Conservation (phyloP, 2,329 filamentous ascomycete species). For the Periconia macrospinosa region DNA sequence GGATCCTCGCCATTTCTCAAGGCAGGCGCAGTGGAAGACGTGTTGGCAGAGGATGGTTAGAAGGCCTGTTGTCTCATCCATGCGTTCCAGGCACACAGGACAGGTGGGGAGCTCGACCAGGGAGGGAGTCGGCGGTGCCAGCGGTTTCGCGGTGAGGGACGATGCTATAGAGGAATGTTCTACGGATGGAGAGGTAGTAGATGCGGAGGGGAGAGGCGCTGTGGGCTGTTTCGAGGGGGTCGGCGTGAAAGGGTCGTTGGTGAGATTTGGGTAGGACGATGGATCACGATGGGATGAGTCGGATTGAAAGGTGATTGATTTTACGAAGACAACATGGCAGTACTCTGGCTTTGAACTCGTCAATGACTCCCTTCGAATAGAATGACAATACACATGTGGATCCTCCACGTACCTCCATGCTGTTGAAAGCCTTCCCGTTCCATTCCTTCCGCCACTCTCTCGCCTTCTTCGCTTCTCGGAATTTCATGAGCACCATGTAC, state of each 20-base stretch:
- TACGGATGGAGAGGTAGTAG: conserved; percentile 35
- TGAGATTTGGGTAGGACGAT: conserved; percentile 62
- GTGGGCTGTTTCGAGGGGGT: conserved; percentile 47
- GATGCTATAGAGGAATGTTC: conserved; percentile 41
- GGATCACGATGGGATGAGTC: conserved; percentile 51
- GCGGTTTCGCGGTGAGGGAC: conserved; percentile 61
- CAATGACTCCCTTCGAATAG: conserved; percentile 1
- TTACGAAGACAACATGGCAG: conserved; percentile 93
- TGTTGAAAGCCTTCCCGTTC: conserved; percentile 92
- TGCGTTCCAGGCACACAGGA: conserved; percentile 92
- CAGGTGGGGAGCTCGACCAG: conserved; percentile 92
- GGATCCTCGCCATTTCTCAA: conserved; percentile 93
- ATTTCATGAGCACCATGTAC: conserved; percentile 96
- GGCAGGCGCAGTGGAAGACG: conserved; percentile 93
- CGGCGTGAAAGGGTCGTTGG: conserved; percentile 66
- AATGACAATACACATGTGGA: not conserved
- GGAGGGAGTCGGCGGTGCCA: conserved; percentile 77
- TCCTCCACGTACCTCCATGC: conserved; percentile 69
- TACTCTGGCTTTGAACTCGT: conserved; percentile 70
- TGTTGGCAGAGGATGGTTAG: conserved; percentile 97
- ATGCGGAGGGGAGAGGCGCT: conserved; percentile 35
- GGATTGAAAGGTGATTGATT: conserved; percentile 82
- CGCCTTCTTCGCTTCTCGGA: conserved; percentile 73
- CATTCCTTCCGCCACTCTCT: conserved; percentile 81
- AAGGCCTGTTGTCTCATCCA: conserved; percentile 95